Base-by-base conservation (phyloP, 1,139 yeast genomes). In the Suhomyces coccinellae region DNA sequence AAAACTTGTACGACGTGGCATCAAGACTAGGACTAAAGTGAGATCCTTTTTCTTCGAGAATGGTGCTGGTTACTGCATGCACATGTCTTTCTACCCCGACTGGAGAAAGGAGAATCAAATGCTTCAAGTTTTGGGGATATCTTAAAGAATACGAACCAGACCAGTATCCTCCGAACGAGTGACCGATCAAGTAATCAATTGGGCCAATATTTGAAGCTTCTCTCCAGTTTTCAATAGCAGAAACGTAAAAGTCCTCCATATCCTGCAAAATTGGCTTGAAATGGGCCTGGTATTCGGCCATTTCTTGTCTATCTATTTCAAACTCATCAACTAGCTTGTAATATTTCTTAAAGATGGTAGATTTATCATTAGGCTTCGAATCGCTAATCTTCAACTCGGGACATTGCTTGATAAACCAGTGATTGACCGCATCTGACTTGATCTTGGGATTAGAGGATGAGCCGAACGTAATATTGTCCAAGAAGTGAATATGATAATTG, bases 401-500 rank as follows among this genome's bases (percentile, higher is more conserved):
- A 42, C 66, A 55, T 38, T 55, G 52, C 1, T 63, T 62, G 16
- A 71, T 64, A 12, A 48, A 51, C 57, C 58, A 54, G 55, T 75
- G 67, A 34, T 53, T 49, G 9, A 75, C 72, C 16, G 67, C 56
- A 33, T 73, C 73, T 12, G 83, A 73, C 4, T 72, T 69, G 1
- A 79, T 66, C 36, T 67, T 68, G 1, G 90, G 88, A 44, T 87
- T 75, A 1, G 89, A 79, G 4, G 93, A 84, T 16, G 86, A 69
- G 3, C 97, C 97, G 69, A 88, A 87, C 7, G 96, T 95, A 12
- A 90, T 77, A 59, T 89, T 75, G 59, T 93, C 99, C 28, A 93
- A 66, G 24, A 91, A 86, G 61, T 87, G 93, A 8, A 91, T 58
- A 43, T 76, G 66, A 57, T 69, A 67, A 56, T 77, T 60, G 62